Percentiles rank a stretch among this genome's conserved stretches.
These are phyloP conservation scores for Chondrostereum purpureum DNA, from an alignment of 1,284 basidiomycete genomes.

Conservation along the genomic window DNA sequence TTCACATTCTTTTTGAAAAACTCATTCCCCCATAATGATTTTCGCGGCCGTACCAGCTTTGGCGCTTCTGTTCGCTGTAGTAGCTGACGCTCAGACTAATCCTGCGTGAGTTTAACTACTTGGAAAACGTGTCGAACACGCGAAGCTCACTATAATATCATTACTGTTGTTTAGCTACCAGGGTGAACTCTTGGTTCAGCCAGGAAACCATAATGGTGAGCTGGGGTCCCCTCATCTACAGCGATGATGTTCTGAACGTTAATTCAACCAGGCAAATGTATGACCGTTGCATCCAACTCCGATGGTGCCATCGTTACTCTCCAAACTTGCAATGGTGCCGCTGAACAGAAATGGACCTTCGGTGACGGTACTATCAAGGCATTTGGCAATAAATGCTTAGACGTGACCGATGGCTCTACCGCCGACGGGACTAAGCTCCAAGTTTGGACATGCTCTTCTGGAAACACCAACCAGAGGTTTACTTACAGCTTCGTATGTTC, in stretches of 20 bases:
- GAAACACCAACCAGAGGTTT: slow-evolving; percentile 32
- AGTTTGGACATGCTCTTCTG: slow-evolving; percentile 36
- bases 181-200: not conserved
- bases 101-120: not conserved
- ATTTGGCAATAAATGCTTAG: slow-evolving; percentile 41
- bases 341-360: slow-evolving; percentile 41
- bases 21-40: not conserved
- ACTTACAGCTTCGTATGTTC: not conserved
- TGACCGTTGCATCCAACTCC: slow-evolving; percentile 39
- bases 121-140: not conserved
- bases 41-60: not conserved
- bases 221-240: not conserved
- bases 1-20: not conserved
- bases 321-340: slow-evolving; percentile 34
- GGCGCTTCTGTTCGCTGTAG: not conserved
- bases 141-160: not conserved
- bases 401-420: slow-evolving; percentile 32
- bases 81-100: not conserved
- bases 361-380: slow-evolving; percentile 31
- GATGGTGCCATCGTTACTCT: slow-evolving; percentile 41
- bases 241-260: not conserved
- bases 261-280: slow-evolving; percentile 31
- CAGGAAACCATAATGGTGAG: not conserved
- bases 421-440: slow-evolving; percentile 39
- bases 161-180: not conserved